Conservation (phyloP, 208 protist species). For the Acanthamoeba lenticulata region DNA sequence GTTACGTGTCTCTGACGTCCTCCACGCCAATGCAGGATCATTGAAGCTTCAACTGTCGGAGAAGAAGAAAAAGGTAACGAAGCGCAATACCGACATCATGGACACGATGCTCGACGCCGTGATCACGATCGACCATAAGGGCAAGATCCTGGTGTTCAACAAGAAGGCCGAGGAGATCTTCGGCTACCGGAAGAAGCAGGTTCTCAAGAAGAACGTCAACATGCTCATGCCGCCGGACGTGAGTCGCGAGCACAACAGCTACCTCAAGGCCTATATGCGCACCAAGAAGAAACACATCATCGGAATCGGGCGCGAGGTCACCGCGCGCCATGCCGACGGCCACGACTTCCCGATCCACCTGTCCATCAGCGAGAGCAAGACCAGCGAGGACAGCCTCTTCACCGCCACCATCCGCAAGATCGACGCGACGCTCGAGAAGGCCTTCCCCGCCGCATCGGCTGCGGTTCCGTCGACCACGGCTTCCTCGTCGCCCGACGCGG, state of each 20-base stretch:
- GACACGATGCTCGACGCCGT: constrained; percentile 71
- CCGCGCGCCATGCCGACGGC: constrained; percentile 16
- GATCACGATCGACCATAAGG: constrained; percentile 70
- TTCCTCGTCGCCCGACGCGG: not conserved
- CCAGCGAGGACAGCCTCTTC: not conserved
- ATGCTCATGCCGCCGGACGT: constrained; percentile 81
- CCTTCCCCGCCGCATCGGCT: not conserved
- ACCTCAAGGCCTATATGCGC: constrained; percentile 76
- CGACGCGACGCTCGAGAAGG: too few species aligned
- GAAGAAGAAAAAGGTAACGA: constrained; percentile 62
- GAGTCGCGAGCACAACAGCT: constrained; percentile 80
- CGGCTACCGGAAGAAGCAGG: constrained; percentile 65
- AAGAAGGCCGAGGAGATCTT: constrained; percentile 62
- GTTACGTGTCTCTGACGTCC: too few species aligned
- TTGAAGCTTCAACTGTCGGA: constrained; percentile 35
- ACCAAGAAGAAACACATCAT: constrained; percentile 78
- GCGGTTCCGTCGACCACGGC: not conserved
- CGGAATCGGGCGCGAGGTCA: constrained; percentile 68
- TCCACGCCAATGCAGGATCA: not conserved
- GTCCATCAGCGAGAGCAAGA: constrained; percentile 62
- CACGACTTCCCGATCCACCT: constrained; percentile 72
- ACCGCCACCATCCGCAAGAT: constrained; percentile 52
- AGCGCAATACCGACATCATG: constrained; percentile 55
- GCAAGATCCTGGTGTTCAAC: constrained; percentile 80
- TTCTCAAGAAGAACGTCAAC: constrained; percentile 83